Evolutionary conservation across 139 green algal species (phyloP), one percentile per base, ranked within the genome.

Genomic region (Chlorella sorokiniana): DNA sequence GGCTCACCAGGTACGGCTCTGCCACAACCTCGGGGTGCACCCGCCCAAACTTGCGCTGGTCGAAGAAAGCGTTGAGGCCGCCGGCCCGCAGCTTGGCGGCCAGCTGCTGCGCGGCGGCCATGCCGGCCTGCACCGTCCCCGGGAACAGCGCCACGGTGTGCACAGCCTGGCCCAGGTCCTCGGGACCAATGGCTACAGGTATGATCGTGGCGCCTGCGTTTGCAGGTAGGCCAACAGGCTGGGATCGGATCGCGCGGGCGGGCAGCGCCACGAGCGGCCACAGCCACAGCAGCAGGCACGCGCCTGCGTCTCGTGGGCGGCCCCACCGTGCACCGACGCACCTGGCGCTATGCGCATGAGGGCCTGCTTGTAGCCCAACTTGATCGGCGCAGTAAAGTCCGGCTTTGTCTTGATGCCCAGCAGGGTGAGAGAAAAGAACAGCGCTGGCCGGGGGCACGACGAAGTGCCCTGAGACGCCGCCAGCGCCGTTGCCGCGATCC

Each of bases 351-450:
- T 40, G 3, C 70, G 70, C 44, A 64, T 29, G 11, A 77, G 31
- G 1, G 70, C 14, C 70, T 77, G 70, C 45, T 77, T 77, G 45
- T 44, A 77, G 6, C 44, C 44, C 70, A 77, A n/a, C 70, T 77
- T 77, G 44, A 23, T 38, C 10, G 69, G 41, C 25, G 70, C n/a
- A 20, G 70, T 77, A 31, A 77, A 77, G 27, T 63, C 29, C 27
- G 31, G 9, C 35, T 44, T 52, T 23, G 52, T 22, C 31, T 41
- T 51, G 3, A 79, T 20, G 37, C 37, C 73, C 37, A 56, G 59
- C 73, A 79, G 25, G 25, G 51, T 79, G 54, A 68, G 63, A 27
- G 31, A 61, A 31, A 79, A 79, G 51, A 67, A 79, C 20, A 79
- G 54, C 10, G 70, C 70, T 4, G 70, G n/a, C 3, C 70, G 70